These are phyloP conservation scores for Phyllosticta citribraziliensis DNA, from an alignment of 2,329 filamentous ascomycete genomes.

Conservation along the genomic window DNA sequence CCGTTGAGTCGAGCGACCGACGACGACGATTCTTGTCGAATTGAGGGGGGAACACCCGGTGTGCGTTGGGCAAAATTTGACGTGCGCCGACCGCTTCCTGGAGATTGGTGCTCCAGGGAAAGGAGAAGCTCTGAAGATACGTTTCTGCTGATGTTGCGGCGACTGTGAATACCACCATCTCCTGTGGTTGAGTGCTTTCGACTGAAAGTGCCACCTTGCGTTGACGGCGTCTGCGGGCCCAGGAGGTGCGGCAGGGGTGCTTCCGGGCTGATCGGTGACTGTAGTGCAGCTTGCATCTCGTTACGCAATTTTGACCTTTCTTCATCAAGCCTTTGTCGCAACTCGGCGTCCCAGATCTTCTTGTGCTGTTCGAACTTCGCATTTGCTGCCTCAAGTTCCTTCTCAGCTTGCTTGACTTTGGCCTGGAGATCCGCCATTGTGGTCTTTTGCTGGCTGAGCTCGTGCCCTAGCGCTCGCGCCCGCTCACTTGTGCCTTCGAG, in stretches of 20 bases:
- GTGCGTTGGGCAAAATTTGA: conserved; percentile 23
- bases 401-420: conserved; percentile 54
- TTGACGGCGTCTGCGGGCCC: conserved; percentile 4
- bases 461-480: conserved; percentile 54
- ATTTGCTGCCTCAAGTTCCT: conserved; percentile 50
- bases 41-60: conserved; percentile 23
- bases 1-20: conserved; percentile 28
- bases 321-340: conserved; percentile 52
- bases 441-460: conserved; percentile 50
- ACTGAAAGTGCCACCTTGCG: conserved; percentile 15
- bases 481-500: conserved; percentile 59
- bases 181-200: conserved; percentile 28
- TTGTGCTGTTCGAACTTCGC: conserved; percentile 50
- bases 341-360: conserved; percentile 46
- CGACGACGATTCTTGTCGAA: conserved; percentile 21
- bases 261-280: not conserved
- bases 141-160: conserved; percentile 22
- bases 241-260: not conserved
- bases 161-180: conserved; percentile 25
- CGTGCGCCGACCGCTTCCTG: conserved; percentile 26
- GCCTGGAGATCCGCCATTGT: conserved; percentile 54
- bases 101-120: conserved; percentile 26
- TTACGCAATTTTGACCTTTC: conserved; percentile 52
- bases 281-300: conserved; percentile 23
- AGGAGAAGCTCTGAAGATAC: conserved; percentile 19